These are phyloP conservation scores for Aspergillus fischeri DNA, from an alignment of 2,329 filamentous ascomycete genomes.

Conservation along the genomic window DNA sequence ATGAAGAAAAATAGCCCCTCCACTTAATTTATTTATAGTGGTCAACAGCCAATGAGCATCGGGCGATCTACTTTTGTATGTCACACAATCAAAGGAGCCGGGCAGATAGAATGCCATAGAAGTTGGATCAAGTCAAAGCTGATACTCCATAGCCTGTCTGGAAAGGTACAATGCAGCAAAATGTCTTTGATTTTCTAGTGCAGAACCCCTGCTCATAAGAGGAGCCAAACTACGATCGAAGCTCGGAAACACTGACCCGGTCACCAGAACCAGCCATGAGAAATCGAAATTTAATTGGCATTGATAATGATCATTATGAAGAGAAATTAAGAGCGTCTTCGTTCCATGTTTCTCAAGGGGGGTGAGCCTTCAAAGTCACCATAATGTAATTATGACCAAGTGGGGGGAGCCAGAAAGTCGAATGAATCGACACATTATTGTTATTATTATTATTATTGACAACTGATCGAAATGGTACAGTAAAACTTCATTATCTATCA, in stretches of 20 bases:
- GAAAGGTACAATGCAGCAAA: neutral
- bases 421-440: neutral
- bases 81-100: conserved; percentile 19
- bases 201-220: neutral
- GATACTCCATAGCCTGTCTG: neutral
- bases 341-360: neutral
- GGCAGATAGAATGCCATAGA: conserved; percentile 16
- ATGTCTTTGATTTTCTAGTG: neutral
- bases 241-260: too few relatives aligned
- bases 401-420: conserved; percentile 13
- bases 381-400: conserved; percentile 11
- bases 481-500: too few relatives aligned
- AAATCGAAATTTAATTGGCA: neutral
- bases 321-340: neutral
- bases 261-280: neutral
- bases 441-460: neutral
- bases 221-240: neutral
- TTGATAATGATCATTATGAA: neutral
- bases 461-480: conserved; percentile 14
- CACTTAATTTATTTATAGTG: conserved; percentile 20
- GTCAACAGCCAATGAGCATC: conserved; percentile 11
- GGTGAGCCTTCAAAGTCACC: neutral
- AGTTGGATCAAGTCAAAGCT: neutral
- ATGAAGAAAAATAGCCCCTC: conserved; percentile 3
- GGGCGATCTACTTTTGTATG: conserved; percentile 20